Base-by-base conservation (phyloP, 176 grass and related monocot species). In the Oryza coarctata region DNA sequence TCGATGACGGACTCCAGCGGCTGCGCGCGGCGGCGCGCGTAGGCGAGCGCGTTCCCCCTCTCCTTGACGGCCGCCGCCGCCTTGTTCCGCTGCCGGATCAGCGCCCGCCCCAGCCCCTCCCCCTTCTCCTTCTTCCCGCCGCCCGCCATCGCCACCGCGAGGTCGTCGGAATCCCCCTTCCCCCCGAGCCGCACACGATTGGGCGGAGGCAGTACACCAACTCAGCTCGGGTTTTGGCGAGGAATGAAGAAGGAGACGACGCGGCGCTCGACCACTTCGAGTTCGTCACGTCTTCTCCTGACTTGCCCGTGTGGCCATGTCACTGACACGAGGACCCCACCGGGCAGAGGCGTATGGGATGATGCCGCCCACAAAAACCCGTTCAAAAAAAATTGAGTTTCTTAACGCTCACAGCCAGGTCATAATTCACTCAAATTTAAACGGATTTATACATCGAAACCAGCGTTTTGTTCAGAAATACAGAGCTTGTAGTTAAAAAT, bases 1-100 rank as follows among this genome's bases (percentile, higher is more conserved):
- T 94, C 89, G 58, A 81, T 94, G 81, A 89, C 82, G 30, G 87
- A 94, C 77, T 94, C 87, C 44, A 94, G 89, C 23, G 84, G 71
- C 68, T 69, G 87, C 47, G 33, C 62, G 84, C 74, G 49, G 79
- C 87, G 87, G 57, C 81, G 79, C 34, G 78, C 76, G 78, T 76
- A 61, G 18, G 75, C 41, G 26, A 89, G 64, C 25, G 78, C 87
- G 10, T 82, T 84, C 7, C 92, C 93, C 63, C 85, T 92, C 87
- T 85, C 89, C 82, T 83, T 89, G 6, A 87, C 76, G 2, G 86
- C 84, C 77, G 33, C 34, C 33, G 69, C 84, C 12, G 80, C 74
- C 74, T 89, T 86, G 78, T 94, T 94, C 57, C 91, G 87, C 66
- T 94, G 81, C 74, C 68, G 83, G 15, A 90, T 79, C 65, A 94